Percentiles rank a stretch among this genome's conserved stretches.
Evolutionary conservation across 2,329 filamentous ascomycete species (phyloP).

Genomic region (Fusarium multiceps): DNA sequence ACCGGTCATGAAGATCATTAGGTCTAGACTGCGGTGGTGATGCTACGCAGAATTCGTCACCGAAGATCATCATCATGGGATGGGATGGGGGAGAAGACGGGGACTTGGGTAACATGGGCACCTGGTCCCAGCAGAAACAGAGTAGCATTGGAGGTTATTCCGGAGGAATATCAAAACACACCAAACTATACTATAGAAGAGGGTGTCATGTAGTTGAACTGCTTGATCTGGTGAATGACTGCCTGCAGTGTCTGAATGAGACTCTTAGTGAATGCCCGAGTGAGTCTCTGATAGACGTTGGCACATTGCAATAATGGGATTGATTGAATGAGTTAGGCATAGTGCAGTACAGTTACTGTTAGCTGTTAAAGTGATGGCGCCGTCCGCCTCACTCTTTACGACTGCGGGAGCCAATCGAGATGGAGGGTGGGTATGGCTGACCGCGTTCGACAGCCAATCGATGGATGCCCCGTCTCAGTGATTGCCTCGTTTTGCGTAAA

Average conservation of each 20-base stretch:
- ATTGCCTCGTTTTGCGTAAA: conserved; percentile 46
- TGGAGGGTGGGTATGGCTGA: conserved; percentile 36
- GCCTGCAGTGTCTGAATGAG: not conserved
- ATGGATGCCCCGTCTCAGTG: conserved; percentile 41
- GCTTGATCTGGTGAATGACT: conserved; percentile 19
- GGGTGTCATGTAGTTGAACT: conserved; percentile 20
- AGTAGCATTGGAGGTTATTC: conserved; percentile 34
- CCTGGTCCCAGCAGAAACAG: conserved; percentile 2
- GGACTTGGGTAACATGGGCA: conserved; percentile 4
- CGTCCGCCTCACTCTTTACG: conserved; percentile 46
- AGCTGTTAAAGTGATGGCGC: conserved; percentile 21
- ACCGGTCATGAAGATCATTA: conserved; percentile 29
- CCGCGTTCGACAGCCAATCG: conserved; percentile 42
- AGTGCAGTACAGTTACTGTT: not conserved
- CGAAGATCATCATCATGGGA: conserved; percentile 23
- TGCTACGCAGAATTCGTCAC: conserved; percentile 11
- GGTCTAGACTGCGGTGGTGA: conserved; percentile 34
- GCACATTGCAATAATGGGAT: not conserved
- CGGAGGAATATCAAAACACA: conserved; percentile 1
- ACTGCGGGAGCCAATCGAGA: conserved; percentile 44
- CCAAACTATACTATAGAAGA: conserved; percentile 17
- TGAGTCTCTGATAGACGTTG: not conserved
- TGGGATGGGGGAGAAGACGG: not conserved
- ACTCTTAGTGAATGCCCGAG: no score
- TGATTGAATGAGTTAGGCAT: not conserved